Evolutionary conservation across 768 basidiomycete genomes (phyloP).

Genomic region (Suillus ampliporus): DNA sequence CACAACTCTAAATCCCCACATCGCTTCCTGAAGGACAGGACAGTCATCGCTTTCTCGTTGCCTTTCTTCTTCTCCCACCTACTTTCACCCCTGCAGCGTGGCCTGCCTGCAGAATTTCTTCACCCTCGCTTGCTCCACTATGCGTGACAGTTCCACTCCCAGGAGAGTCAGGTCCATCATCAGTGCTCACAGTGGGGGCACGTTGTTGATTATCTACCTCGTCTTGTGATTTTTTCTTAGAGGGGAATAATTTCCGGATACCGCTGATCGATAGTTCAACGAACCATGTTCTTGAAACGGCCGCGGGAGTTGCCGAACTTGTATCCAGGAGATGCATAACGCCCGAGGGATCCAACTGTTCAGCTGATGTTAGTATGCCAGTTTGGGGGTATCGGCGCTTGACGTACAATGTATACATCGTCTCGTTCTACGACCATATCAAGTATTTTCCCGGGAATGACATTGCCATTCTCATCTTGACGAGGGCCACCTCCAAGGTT

Average conservation of each 20-base stretch:
- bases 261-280: conserved; percentile 45
- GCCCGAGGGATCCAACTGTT: conserved; percentile 66
- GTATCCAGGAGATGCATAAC: conserved; percentile 62
- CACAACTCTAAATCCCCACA: neutral
- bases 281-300: conserved; percentile 74
- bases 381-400: neutral
- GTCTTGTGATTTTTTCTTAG: conserved; percentile 25
- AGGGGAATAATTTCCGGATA: conserved; percentile 17
- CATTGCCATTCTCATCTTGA: conserved; percentile 61
- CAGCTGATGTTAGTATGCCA: neutral
- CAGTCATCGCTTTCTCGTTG: conserved; percentile 52
- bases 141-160: conserved; percentile 48
- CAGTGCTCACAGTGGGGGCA: conserved; percentile 41
- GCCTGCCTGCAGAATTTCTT: conserved; percentile 29
- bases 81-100: conserved; percentile 53
- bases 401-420: conserved; percentile 71
- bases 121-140: conserved; percentile 33
- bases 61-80: conserved; percentile 71
- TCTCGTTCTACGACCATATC: conserved; percentile 85
- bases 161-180: conserved; percentile 50
- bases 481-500: conserved; percentile 61
- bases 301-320: conserved; percentile 61
- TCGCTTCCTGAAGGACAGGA: neutral
- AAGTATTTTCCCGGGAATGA: conserved; percentile 55
- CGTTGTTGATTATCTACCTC: conserved; percentile 31